phyloP scores from a whole-genome alignment of 1,284 basidiomycete genomes.

The Takashimella koratensis region DNA sequence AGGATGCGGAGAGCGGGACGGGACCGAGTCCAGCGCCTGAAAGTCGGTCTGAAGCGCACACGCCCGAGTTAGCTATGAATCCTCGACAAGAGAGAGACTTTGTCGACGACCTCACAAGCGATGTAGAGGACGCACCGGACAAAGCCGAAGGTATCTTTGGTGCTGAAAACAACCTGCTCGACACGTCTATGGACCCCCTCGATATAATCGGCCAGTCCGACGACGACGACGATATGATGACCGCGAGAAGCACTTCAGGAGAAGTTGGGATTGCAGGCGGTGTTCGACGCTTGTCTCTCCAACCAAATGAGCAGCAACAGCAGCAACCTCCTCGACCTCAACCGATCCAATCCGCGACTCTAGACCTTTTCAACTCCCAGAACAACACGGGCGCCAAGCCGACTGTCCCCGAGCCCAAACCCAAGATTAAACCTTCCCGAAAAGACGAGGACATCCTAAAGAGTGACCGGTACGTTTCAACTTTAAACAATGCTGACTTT shows the following conservation, averaged over 20 bases:
- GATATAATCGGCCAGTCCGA: slow-evolving; percentile 14
- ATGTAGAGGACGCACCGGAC: not conserved
- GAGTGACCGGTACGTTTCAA: slow-evolving; percentile 22
- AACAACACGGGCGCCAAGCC: slow-evolving; percentile 6
- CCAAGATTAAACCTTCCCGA: not conserved
- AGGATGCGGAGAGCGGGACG: no score
- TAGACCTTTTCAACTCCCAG: slow-evolving; percentile 1
- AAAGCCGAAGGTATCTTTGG: not conserved
- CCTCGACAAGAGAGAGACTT: no score
- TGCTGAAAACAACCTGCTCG: not conserved
- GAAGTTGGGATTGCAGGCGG: slow-evolving; percentile 2
- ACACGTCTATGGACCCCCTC: slow-evolving; percentile 19
- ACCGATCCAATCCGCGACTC: slow-evolving; percentile 6
- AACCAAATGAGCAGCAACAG: not conserved
- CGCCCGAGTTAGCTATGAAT: no score
- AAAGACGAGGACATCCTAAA: slow-evolving; percentile 12
- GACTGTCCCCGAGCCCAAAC: no score
- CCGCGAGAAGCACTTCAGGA: not conserved
- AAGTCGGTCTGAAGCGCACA: no score
- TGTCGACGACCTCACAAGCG: not conserved
- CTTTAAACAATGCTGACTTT: not conserved
- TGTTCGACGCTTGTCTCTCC: slow-evolving; percentile 8
- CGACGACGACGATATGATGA: slow-evolving; percentile 17
- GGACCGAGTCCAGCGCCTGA: no score
- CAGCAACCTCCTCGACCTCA: slow-evolving; percentile 1